These are phyloP conservation scores for Inga laurina DNA, from an alignment of 306 rosid genomes.

Conservation along the genomic window DNA sequence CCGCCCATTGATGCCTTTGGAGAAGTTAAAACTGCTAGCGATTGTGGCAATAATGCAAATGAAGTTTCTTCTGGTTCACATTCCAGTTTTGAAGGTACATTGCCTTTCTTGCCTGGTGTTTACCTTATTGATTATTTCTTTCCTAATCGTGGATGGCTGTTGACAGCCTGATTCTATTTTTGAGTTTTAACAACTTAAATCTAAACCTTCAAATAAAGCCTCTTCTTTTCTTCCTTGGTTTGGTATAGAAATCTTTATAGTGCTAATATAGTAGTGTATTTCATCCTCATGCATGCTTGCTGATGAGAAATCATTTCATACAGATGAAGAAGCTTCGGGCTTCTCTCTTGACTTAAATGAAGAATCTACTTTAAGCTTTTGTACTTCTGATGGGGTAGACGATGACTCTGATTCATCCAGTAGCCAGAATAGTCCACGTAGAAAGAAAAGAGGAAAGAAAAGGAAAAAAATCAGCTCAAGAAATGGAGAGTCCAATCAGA, in stretches of 20 bases:
- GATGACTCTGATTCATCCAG: conserved; percentile 31
- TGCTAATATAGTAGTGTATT: background rate
- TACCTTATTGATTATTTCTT: background rate
- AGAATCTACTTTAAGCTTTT: conserved; percentile 17
- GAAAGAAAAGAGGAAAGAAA: conserved; percentile 31
- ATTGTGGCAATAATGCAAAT: background rate
- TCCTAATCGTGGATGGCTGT: background rate
- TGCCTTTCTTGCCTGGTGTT: background rate
- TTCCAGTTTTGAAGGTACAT: background rate
- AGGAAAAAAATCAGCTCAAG: background rate
- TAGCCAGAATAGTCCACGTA: conserved; percentile 2
- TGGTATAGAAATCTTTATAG: background rate
- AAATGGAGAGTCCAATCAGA: conserved; percentile 22
- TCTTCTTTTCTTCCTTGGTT: conserved; percentile 2
- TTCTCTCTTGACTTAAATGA: conserved; percentile 23
- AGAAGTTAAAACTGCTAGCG: background rate
- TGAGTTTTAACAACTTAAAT: background rate
- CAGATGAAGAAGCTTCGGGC: conserved; percentile 30
- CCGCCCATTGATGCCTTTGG: background rate
- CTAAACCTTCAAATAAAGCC: background rate
- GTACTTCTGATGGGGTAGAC: conserved; percentile 32
- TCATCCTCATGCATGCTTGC: conserved; percentile 5
- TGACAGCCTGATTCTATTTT: background rate
- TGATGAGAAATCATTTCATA: background rate
- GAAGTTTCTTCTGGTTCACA: background rate